Conservation (phyloP, 2,329 filamentous ascomycete genomes). For the Blumeriella jaapii region DNA sequence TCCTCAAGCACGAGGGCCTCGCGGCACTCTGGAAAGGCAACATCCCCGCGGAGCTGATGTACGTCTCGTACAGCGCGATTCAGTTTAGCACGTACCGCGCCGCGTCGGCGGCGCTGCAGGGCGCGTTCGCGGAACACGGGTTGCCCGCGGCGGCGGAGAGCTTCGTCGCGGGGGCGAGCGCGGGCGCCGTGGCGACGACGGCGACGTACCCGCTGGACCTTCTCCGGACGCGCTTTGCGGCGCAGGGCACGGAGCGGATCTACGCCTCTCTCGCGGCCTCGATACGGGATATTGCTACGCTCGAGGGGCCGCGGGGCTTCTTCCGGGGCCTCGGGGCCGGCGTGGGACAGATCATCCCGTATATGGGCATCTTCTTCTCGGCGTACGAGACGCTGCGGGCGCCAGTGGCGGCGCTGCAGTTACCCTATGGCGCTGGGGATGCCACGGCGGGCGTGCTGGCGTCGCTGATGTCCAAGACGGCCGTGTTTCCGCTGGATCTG, state of each 20-base stretch:
- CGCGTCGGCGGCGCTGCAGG: constrained; percentile 51
- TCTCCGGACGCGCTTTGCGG: constrained; percentile 89
- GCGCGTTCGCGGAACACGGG: constrained; percentile 26
- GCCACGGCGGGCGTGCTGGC: constrained; percentile 72
- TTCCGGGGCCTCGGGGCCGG: constrained; percentile 79
- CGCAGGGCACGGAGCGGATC: constrained; percentile 72
- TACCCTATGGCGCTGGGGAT: constrained; percentile 69
- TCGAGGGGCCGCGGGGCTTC: constrained; percentile 71
- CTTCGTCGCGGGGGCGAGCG: constrained; percentile 73
- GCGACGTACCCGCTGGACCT: constrained; percentile 88
- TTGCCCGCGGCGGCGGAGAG: constrained; percentile 61
- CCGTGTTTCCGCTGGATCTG: constrained; percentile 85
- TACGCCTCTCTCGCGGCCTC: constrained; percentile 62
- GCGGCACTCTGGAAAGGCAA: constrained; percentile 95
- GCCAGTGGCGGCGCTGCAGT: constrained; percentile 40
- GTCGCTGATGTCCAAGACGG: constrained; percentile 74
- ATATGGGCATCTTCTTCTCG: constrained; percentile 95
- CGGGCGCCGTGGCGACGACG: constrained; percentile 72
- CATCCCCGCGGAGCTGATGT: constrained; percentile 87
- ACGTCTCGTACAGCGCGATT: constrained; percentile 77
- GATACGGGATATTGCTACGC: constrained; percentile 56
- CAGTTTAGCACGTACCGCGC: constrained; percentile 87
- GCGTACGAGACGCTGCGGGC: constrained; percentile 68
- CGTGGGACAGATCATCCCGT: constrained; percentile 79
- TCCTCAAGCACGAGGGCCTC: constrained; percentile 70